phyloP scores from a whole-genome alignment of 345 rosid genomes.

The Syzygium aqueum region DNA sequence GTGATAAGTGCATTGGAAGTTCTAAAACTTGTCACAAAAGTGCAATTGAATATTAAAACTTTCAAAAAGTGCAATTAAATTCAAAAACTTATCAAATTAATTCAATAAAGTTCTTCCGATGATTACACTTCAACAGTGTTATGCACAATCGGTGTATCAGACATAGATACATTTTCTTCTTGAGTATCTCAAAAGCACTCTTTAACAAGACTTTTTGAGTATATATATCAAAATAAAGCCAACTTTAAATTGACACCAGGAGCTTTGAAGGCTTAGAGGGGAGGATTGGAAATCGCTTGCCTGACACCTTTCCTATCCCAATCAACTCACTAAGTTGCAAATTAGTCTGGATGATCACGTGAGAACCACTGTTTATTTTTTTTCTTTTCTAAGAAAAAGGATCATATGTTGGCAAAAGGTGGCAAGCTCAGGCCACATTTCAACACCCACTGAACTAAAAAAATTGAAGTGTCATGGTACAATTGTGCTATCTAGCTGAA shows the following conservation, averaged over 20 bases:
- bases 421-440: neutral
- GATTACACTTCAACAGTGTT: neutral
- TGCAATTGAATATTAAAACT: no score
- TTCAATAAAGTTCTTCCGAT: no score
- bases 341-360: neutral
- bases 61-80: no score
- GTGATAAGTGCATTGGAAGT: no score
- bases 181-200: neutral
- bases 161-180: neutral
- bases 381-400: neutral
- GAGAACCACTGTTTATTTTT: neutral
- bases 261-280: neutral
- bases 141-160: neutral
- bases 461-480: neutral
- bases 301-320: neutral
- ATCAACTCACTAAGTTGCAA: neutral
- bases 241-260: neutral
- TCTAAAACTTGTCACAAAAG: no score
- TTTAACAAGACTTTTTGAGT: neutral
- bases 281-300: neutral
- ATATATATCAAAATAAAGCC: neutral
- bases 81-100: no score
- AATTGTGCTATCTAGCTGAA: neutral
- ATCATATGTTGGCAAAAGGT: neutral
- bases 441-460: neutral